phyloP scores from a whole-genome alignment of 257 asterid species.

The Solanum peruvianum region DNA sequence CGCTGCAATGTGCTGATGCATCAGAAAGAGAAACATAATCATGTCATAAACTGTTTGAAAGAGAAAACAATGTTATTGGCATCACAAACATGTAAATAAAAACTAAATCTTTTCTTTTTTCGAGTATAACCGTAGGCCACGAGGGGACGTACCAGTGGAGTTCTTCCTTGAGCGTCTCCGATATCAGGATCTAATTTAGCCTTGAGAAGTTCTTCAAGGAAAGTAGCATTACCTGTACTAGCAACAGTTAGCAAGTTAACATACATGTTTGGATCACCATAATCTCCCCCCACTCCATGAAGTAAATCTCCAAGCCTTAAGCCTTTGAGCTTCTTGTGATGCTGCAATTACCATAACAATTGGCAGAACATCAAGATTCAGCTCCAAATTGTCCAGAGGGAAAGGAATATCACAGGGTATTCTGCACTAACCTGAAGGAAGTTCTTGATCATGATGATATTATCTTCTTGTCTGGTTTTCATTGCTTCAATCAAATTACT shows the following conservation, averaged over 20 bases:
- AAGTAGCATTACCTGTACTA: conserved; percentile 75
- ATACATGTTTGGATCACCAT: conserved; percentile 41
- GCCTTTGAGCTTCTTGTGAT: conserved; percentile 68
- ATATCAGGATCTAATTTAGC: conserved; percentile 81
- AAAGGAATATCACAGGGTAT: background rate
- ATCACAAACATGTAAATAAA: background rate
- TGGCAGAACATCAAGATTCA: background rate
- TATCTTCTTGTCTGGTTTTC: conserved; percentile 58
- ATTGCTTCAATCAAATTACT: conserved; percentile 46
- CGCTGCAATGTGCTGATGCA: conserved; percentile 76
- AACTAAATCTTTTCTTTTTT: background rate
- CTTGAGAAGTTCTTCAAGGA: conserved; percentile 78
- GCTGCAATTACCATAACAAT: conserved; percentile 26
- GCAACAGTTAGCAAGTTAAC: conserved; percentile 70
- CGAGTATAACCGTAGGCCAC: background rate
- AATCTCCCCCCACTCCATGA: conserved; percentile 46
- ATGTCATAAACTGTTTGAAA: background rate
- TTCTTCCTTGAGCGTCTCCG: conserved; percentile 67
- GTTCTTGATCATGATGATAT: conserved; percentile 58
- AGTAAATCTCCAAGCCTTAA: conserved; percentile 49
- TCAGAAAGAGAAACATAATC: background rate
- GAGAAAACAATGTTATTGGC: background rate
- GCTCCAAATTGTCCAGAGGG: background rate
- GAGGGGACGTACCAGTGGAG: conserved; percentile 54
- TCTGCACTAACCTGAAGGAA: conserved; percentile 53